Evolutionary conservation across 768 basidiomycete species (phyloP).

Genomic region (Astraeus odoratus): DNA sequence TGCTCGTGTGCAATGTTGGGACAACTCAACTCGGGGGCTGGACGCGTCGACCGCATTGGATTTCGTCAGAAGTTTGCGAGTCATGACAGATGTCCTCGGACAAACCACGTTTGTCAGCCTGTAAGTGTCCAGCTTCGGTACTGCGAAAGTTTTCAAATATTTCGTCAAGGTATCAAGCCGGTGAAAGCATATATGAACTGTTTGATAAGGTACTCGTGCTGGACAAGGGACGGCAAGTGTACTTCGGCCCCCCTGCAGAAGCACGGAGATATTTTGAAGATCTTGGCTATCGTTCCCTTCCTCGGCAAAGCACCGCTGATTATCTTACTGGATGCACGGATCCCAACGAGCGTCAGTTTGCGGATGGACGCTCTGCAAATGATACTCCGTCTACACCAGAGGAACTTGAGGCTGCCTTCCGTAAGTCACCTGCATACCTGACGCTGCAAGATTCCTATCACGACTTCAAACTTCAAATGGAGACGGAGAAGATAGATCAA

Average conservation of each 20-base stretch:
- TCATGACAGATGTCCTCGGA: constrained; percentile 78
- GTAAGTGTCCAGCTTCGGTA: constrained; percentile 28
- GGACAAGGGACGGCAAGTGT: constrained; percentile 75
- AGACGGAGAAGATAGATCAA: constrained; percentile 59
- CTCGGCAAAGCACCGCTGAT: constrained; percentile 81
- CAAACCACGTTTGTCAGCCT: constrained; percentile 78
- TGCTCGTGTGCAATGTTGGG: constrained; percentile 76
- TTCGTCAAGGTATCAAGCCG: constrained; percentile 59
- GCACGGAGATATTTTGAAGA: constrained; percentile 75
- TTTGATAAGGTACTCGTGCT: constrained; percentile 90
- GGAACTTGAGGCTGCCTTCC: constrained; percentile 60
- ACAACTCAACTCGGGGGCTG: constrained; percentile 74
- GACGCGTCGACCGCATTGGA: constrained; percentile 88
- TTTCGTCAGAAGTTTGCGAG: constrained; percentile 69
- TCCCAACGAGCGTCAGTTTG: constrained; percentile 78
- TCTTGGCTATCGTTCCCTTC: constrained; percentile 66
- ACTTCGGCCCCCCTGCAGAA: constrained; percentile 65
- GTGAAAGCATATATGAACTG: constrained; percentile 66
- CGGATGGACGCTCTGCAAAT: constrained; percentile 46
- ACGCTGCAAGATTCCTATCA: constrained; percentile 39
- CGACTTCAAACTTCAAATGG: constrained; percentile 51
- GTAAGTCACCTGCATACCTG: constrained; percentile 40
- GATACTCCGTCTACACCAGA: constrained; percentile 61
- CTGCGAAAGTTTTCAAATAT: background rate
- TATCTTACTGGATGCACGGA: constrained; percentile 83